Evolutionary conservation across 2,329 filamentous ascomycete species (phyloP).

Genomic region (Pezicula neosporulosa): DNA sequence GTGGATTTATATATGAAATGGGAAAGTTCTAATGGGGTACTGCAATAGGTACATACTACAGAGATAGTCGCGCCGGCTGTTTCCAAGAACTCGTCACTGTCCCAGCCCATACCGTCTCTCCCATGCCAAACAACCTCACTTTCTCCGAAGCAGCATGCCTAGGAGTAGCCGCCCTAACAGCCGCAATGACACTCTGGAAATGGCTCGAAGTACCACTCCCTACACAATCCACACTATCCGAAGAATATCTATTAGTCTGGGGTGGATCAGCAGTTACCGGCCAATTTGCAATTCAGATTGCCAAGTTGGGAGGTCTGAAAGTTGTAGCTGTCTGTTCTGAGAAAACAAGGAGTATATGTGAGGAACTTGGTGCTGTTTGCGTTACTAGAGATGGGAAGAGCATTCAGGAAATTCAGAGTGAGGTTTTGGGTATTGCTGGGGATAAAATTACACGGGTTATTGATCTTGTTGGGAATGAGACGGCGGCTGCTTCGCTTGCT

Average conservation of each 20-base stretch:
- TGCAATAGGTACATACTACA: slow-evolving; percentile 37
- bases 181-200: slow-evolving; percentile 38
- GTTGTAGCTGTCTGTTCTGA: slow-evolving; percentile 30
- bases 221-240: not conserved
- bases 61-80: slow-evolving; percentile 36
- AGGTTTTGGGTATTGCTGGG: slow-evolving; percentile 23
- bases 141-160: slow-evolving; percentile 34
- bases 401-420: slow-evolving; percentile 28
- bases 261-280: slow-evolving; percentile 38
- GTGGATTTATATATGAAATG: not conserved
- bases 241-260: slow-evolving; percentile 32
- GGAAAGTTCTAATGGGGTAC: slow-evolving; percentile 20
- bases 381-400: slow-evolving; percentile 32
- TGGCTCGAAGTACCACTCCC: slow-evolving; percentile 33
- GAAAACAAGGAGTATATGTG: not conserved
- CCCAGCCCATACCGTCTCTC: slow-evolving; percentile 37
- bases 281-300: slow-evolving; percentile 37
- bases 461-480: slow-evolving; percentile 34
- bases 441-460: slow-evolving; percentile 31
- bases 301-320: slow-evolving; percentile 28
- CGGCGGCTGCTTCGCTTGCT: slow-evolving; percentile 26
- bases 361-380: slow-evolving; percentile 27
- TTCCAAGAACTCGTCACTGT: slow-evolving; percentile 40
- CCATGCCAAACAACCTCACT: slow-evolving; percentile 29
- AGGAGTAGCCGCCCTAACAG: slow-evolving; percentile 37